A percentile compares a stretch with the other conserved stretches of the same genome.
Conservation (phyloP, 345 rosid genomes). For the Ricinus communis region DNA sequence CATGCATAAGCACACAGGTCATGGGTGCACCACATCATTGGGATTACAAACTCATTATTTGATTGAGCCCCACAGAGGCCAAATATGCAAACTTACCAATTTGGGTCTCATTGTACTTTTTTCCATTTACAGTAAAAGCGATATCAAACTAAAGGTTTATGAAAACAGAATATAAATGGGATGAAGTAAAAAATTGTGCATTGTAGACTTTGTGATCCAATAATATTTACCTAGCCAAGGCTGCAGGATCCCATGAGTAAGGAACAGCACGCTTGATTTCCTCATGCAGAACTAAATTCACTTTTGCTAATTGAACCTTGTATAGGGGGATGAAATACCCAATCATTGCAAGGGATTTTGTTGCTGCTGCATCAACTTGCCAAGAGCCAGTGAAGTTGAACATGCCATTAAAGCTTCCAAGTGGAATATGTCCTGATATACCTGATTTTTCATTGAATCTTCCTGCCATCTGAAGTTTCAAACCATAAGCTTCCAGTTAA, state of each 20-base stretch:
- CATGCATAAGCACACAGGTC: neutral
- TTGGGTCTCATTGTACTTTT: neutral
- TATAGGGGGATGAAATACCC: slow-evolving; percentile 73
- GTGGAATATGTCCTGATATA: slow-evolving; percentile 72
- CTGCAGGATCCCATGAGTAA: slow-evolving; percentile 96
- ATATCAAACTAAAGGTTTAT: neutral
- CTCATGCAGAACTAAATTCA: slow-evolving; percentile 49
- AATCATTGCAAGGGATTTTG: slow-evolving; percentile 90
- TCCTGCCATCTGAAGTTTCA: slow-evolving; percentile 75
- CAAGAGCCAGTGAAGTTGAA: slow-evolving; percentile 95
- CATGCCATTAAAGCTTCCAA: slow-evolving; percentile 95
- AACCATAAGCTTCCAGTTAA: slow-evolving; percentile 20
- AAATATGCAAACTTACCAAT: no score
- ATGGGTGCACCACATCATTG: neutral
- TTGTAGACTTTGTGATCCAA: neutral
- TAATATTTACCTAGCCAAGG: slow-evolving; percentile 69
- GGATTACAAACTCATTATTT: neutral
- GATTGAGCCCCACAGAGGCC: neutral
- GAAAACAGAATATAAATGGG: neutral
- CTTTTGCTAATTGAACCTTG: slow-evolving; percentile 54
- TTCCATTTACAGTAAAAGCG: neutral
- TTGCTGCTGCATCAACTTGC: slow-evolving; percentile 91
- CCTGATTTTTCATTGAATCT: slow-evolving; percentile 69
- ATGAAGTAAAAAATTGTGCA: neutral
- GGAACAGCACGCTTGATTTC: slow-evolving; percentile 83